Evolutionary conservation across 345 rosid genomes (phyloP).

Genomic region (Brassica juncea): DNA sequence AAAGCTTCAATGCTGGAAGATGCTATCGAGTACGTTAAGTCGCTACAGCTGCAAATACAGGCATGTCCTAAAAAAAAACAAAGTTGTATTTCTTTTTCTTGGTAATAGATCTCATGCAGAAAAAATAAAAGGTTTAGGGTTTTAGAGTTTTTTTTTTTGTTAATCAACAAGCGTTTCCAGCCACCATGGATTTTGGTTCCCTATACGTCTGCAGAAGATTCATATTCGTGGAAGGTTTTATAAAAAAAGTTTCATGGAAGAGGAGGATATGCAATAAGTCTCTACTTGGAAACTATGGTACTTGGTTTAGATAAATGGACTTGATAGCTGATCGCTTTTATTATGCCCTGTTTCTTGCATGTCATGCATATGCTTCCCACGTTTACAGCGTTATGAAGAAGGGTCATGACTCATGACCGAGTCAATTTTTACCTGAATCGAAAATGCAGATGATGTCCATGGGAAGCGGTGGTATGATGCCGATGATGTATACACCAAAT

Average conservation of each 20-base stretch:
- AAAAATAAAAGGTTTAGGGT: neutral
- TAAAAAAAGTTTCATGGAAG: neutral
- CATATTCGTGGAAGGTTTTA: slow-evolving; percentile 17
- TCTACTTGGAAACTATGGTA: neutral
- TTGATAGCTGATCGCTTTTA: neutral
- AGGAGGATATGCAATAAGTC: slow-evolving; percentile 9
- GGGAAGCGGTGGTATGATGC: slow-evolving; percentile 55
- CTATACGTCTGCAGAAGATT: neutral
- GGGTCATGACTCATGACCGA: neutral
- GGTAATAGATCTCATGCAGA: neutral
- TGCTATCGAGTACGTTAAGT: slow-evolving; percentile 19
- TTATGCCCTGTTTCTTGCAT: neutral
- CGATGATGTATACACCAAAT: slow-evolving; percentile 57
- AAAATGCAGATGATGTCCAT: slow-evolving; percentile 62
- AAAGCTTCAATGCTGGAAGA: slow-evolving; percentile 41
- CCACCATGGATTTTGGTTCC: neutral
- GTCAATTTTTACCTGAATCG: slow-evolving; percentile 6
- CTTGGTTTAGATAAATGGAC: neutral
- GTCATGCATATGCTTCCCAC: neutral
- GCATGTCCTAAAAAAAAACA: neutral
- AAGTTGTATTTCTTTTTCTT: neutral
- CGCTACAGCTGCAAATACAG: slow-evolving; percentile 26
- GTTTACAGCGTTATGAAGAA: neutral
- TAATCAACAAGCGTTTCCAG: neutral
- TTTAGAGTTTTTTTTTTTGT: neutral